Evolutionary conservation across 2,329 filamentous ascomycete species (phyloP).

Genomic region (Beauveria sp.): DNA sequence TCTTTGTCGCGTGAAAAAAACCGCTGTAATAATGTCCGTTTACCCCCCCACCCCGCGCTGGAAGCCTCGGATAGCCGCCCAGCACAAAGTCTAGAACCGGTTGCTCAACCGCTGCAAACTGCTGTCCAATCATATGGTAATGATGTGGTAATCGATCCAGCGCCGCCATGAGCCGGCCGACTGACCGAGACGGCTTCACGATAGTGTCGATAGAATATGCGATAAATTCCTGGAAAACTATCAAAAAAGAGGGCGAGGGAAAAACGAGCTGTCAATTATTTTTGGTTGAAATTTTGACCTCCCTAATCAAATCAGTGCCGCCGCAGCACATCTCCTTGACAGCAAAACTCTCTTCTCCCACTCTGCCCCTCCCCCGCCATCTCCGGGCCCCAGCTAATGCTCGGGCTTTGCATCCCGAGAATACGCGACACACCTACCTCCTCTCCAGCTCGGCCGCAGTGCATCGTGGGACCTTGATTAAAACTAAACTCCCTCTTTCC

Average conservation of each 20-base stretch:
- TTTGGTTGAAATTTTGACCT: too few relatives aligned
- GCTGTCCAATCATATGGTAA: conserved; percentile 8
- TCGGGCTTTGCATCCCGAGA: conserved; percentile 13
- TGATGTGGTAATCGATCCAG: conserved; percentile 10
- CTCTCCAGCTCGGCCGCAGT: background rate
- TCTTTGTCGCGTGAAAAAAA: too few relatives aligned
- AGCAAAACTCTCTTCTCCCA: background rate
- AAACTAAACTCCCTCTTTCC: conserved; percentile 5
- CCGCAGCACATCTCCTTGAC: background rate
- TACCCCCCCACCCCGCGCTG: background rate
- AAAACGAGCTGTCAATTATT: too few relatives aligned
- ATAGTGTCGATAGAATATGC: background rate
- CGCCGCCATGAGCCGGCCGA: background rate
- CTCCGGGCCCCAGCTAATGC: conserved; percentile 3
- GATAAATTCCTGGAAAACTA: background rate
- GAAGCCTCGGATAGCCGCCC: conserved; percentile 9
- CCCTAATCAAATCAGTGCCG: too few relatives aligned
- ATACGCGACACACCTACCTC: conserved; percentile 2
- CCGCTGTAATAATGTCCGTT: background rate
- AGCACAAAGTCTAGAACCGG: background rate
- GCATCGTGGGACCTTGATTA: conserved; percentile 11
- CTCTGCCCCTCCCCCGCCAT: conserved; percentile 13
- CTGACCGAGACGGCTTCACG: background rate
- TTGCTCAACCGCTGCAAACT: background rate
- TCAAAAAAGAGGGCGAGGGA: too few relatives aligned